Conservation (phyloP, 1,139 yeast genomes). For the Kodamaea alishanica region DNA sequence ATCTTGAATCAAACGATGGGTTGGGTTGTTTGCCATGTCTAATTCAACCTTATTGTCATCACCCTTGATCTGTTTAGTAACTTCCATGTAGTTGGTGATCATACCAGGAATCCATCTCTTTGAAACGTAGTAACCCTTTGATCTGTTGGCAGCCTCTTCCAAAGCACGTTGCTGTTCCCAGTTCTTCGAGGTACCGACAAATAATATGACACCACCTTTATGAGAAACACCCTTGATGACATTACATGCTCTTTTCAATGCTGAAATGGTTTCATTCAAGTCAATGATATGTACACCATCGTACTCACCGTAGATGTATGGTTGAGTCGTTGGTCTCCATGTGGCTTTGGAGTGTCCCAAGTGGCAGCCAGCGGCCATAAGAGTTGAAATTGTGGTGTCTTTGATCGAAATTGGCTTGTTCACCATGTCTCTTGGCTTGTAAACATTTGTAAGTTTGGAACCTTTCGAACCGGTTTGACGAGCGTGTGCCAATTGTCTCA, state of each 20-base stretch:
- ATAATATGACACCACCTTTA: slow-evolving; percentile 80
- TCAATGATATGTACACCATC: slow-evolving; percentile 88
- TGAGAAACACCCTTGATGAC: slow-evolving; percentile 78
- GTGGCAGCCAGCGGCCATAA: slow-evolving; percentile 92
- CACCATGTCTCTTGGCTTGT: slow-evolving; percentile 66
- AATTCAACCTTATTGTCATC: slow-evolving; percentile 44
- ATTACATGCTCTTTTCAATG: slow-evolving; percentile 73
- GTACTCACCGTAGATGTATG: slow-evolving; percentile 82
- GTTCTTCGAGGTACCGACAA: slow-evolving; percentile 80
- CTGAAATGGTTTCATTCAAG: slow-evolving; percentile 72
- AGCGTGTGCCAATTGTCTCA: slow-evolving; percentile 61
- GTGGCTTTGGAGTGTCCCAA: slow-evolving; percentile 81
- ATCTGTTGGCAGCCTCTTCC: slow-evolving; percentile 74
- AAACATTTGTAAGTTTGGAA: slow-evolving; percentile 58
- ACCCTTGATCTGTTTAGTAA: slow-evolving; percentile 70
- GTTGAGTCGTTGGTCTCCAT: slow-evolving; percentile 84
- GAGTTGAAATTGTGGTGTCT: slow-evolving; percentile 60
- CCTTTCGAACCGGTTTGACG: slow-evolving; percentile 56
- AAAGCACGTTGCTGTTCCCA: slow-evolving; percentile 64
- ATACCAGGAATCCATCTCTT: slow-evolving; percentile 95
- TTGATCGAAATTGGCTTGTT: slow-evolving; percentile 53
- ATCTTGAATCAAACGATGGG: slow-evolving; percentile 52
- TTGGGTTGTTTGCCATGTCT: slow-evolving; percentile 42
- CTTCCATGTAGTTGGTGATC: slow-evolving; percentile 77
- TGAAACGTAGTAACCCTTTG: slow-evolving; percentile 76